Conservation (phyloP, 23 red algal species). For the Gracilaria domingensis region DNA sequence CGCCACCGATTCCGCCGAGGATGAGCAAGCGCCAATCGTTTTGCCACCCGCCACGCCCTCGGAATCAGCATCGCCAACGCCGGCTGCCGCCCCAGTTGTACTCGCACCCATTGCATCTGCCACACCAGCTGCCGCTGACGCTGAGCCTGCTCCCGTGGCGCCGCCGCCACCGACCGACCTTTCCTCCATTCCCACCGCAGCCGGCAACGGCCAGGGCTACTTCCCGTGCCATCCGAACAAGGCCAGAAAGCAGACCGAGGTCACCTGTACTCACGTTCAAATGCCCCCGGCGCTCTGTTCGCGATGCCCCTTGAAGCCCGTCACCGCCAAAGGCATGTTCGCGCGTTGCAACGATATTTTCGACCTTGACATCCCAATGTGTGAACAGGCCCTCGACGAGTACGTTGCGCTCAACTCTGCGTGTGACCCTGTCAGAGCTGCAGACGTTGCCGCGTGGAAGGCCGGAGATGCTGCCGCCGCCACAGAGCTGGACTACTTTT, state of each 20-base stretch:
- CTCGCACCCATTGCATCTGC: neutral
- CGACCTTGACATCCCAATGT: constrained; percentile 23
- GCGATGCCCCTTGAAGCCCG: constrained; percentile 44
- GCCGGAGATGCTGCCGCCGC: constrained; percentile 30
- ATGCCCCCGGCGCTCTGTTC: constrained; percentile 51
- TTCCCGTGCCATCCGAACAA: constrained; percentile 70
- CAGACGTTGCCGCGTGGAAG: constrained; percentile 6
- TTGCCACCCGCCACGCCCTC: neutral
- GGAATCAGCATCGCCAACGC: neutral
- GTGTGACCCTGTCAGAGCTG: constrained; percentile 37
- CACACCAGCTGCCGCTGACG: neutral
- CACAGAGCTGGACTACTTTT: constrained; percentile 52
- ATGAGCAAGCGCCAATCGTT: neutral
- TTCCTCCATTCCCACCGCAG: constrained; percentile 12
- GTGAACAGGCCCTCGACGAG: constrained; percentile 32
- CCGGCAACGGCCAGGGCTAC: constrained; percentile 28
- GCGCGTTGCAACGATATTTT: constrained; percentile 43
- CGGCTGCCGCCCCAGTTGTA: neutral
- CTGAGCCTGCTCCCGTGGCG: neutral
- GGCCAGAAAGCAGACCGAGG: constrained; percentile 24
- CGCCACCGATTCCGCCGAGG: neutral
- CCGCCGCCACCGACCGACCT: neutral
- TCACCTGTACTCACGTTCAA: constrained; percentile 38
- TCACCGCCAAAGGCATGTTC: constrained; percentile 42
- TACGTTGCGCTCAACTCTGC: constrained; percentile 34